A percentile compares a stretch with the other conserved stretches of the same genome.
phyloP scores from a whole-genome alignment of 83 land plant species.

The Diphasiastrum complanatum region DNA sequence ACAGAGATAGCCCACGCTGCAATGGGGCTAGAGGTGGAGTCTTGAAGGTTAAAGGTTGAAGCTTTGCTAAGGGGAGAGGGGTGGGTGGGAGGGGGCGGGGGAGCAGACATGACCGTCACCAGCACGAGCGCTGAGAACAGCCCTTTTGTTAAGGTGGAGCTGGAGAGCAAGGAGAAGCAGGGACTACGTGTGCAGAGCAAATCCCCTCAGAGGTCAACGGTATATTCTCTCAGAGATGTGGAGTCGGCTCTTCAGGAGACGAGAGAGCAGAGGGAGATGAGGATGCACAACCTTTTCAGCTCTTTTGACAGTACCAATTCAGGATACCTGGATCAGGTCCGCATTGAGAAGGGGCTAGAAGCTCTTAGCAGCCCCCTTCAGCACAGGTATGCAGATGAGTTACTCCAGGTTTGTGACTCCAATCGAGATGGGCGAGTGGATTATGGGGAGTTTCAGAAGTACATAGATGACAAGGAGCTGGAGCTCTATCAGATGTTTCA shows the following conservation, averaged over 20 bases:
- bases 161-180: too few species aligned
- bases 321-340: constrained; percentile 56
- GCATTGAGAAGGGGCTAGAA: constrained; percentile 63
- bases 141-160: too few species aligned
- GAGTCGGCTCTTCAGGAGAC: constrained; percentile 51
- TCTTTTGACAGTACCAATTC: constrained; percentile 45
- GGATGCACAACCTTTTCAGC: constrained; percentile 60
- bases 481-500: constrained; percentile 86
- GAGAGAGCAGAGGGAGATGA: constrained; percentile 61
- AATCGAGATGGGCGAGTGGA: constrained; percentile 76
- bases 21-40: too few species aligned
- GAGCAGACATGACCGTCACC: too few species aligned
- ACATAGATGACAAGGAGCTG: constrained; percentile 81
- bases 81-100: too few species aligned
- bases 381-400: constrained; percentile 77
- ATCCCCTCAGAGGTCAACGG: too few species aligned
- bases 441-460: constrained; percentile 55
- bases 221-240: too few species aligned
- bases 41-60: too few species aligned
- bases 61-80: too few species aligned
- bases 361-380: constrained; percentile 60
- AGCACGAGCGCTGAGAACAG: too few species aligned
- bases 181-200: too few species aligned
- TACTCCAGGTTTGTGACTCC: constrained; percentile 71
- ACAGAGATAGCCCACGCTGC: too few species aligned